Base-by-base conservation (phyloP, 176 grass and related monocot species). In the Triticum turgidum region DNA sequence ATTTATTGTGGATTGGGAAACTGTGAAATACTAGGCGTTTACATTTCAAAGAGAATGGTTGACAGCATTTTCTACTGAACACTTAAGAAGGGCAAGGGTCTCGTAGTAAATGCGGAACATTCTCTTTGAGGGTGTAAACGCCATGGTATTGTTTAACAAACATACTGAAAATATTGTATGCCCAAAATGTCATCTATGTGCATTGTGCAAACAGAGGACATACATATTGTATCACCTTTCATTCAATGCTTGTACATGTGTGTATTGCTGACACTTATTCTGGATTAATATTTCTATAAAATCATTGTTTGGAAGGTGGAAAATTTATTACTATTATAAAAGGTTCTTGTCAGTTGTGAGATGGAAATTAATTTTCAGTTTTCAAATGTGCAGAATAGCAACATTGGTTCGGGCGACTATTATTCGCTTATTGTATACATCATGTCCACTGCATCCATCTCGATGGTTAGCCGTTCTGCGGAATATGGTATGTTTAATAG, bases 341-440 rank as follows among this genome's bases (percentile, higher is more conserved):
- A 71, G 17, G 18, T 54, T 62, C 20, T 71, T 77, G 73, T 90
- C 45, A 52, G 33, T 27, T 63, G 8, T 71, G 34, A 67, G 58
- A 7, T 70, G 39, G 15, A 63, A 47, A n/a, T 83, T 72, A 86
- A 68, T 72, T 41, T 65, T 65, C 20, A 34, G 65, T 69, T 84
- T 90, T 59, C 18, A 49, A 84, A 39, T 81, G 21, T 89, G 77
- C 51, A 98, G 96, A 94, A 94, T 96, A 90, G 90, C 83, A 58
- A 90, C 86, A 87, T 76, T 96, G 88, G 92, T 98, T 91, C 94
- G 93, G 84, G 44, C 96, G 68, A 98, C 96, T 84, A 98, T 98
- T 88, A 91, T 89, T 83, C 92, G 85, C 45, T 93, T 95, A 88
- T 82, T 98, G 78, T 94, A 95, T 84, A 88, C 92, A 86, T 98